phyloP scores from a whole-genome alignment of 768 basidiomycete genomes.

The Lyophyllum atratum region DNA sequence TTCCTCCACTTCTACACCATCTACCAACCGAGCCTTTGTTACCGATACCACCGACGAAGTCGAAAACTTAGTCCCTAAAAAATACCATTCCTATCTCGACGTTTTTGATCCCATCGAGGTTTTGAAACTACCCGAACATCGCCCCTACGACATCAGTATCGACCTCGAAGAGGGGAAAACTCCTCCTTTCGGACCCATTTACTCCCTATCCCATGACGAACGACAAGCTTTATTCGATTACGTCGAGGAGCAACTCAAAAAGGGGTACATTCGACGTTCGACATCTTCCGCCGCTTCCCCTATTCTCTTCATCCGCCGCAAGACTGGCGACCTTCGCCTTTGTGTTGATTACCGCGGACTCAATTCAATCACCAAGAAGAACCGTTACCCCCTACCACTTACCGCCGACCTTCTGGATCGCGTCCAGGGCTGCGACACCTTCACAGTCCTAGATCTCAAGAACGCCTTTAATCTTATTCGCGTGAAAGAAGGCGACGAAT shows the following conservation, averaged over 20 bases:
- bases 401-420: constrained; percentile 29
- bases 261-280: no score
- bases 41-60: constrained; percentile 15
- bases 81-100: no score
- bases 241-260: no score
- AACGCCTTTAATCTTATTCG: no score
- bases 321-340: no score
- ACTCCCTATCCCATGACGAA: constrained; percentile 32
- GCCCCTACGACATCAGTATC: constrained; percentile 35
- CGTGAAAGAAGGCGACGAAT: constrained; percentile 38
- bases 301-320: no score
- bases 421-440: no score
- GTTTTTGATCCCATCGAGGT: constrained; percentile 26
- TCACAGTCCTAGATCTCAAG: no score
- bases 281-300: no score
- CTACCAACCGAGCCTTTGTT: not conserved
- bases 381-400: constrained; percentile 29
- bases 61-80: constrained; percentile 1
- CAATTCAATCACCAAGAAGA: no score
- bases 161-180: constrained; percentile 30
- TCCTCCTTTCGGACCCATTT: constrained; percentile 37
- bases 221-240: constrained; percentile 33
- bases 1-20: no score
- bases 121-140: constrained; percentile 31
- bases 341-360: no score